A percentile compares a stretch with the other conserved stretches of the same genome.
These are phyloP conservation scores for Rhynchospora tenuis DNA, from an alignment of 176 grass and related monocot genomes.

Conservation along the genomic window DNA sequence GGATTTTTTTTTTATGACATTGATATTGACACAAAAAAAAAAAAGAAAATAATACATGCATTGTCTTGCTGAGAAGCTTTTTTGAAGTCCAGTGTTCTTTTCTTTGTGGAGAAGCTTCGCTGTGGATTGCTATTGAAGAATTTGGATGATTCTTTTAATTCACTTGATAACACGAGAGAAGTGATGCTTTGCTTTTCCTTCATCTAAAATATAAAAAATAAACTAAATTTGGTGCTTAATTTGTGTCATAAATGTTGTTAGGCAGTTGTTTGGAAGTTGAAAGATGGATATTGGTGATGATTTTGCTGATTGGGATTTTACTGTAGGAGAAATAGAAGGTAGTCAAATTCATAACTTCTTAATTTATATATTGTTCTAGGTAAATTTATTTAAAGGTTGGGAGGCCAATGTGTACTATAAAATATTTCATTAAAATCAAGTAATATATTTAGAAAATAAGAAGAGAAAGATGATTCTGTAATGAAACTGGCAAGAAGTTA, in stretches of 20 bases:
- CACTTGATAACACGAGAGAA: not conserved
- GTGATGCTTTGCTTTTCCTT: not conserved
- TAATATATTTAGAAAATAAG: not conserved
- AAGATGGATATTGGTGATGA: not conserved
- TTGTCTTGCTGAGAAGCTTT: too few species aligned
- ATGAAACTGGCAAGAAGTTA: not conserved
- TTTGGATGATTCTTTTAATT: not conserved
- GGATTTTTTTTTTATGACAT: too few species aligned
- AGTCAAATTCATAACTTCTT: not conserved
- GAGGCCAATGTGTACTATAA: too few species aligned
- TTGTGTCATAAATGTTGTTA: not conserved
- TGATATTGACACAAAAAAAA: too few species aligned
- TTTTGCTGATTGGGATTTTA: constrained; percentile 7
- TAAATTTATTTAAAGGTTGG: not conserved
- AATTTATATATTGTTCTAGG: not conserved
- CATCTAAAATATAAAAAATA: not conserved
- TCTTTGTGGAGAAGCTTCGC: not conserved
- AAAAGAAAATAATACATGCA: too few species aligned
- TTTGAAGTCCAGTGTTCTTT: too few species aligned
- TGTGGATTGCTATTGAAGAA: not conserved
- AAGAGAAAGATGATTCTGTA: not conserved
- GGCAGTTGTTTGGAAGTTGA: not conserved
- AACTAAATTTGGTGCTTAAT: not conserved
- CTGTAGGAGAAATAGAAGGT: not conserved
- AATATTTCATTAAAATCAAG: not conserved